Percentiles rank a stretch among this genome's conserved stretches.
phyloP scores from a whole-genome alignment of 192 early-diverging fungal species.

The Irineochytrium annulatum region DNA sequence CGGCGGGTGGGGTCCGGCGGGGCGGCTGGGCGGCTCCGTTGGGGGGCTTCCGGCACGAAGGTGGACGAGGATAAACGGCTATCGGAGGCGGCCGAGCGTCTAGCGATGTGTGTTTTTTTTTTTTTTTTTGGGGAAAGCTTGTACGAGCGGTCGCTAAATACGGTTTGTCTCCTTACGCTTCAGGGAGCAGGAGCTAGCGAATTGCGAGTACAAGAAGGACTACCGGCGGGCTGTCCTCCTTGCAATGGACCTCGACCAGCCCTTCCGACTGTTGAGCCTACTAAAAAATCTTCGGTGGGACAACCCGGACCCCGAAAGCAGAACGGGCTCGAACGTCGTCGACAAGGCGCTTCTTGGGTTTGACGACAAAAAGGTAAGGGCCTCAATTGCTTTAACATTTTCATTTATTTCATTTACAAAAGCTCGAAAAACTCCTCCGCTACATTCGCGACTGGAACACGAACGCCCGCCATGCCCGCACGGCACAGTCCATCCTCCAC shows the following conservation, averaged over 20 bases:
- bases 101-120: too few species aligned
- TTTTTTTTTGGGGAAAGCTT: too few species aligned
- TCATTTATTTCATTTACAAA: slow-evolving; percentile 24
- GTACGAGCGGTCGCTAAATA: too few species aligned
- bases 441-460: slow-evolving; percentile 97
- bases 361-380: slow-evolving; percentile 37
- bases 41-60: too few species aligned
- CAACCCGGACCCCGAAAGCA: slow-evolving; percentile 31
- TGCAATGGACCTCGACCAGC: slow-evolving; percentile 85
- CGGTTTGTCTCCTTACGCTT: neutral
- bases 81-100: too few species aligned
- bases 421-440: slow-evolving; percentile 73
- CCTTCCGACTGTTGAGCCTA: slow-evolving; percentile 74
- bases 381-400: slow-evolving; percentile 14
- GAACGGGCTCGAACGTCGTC: slow-evolving; percentile 59
- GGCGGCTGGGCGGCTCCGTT: too few species aligned
- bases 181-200: slow-evolving; percentile 87
- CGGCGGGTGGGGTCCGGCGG: too few species aligned
- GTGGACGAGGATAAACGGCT: too few species aligned
- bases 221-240: slow-evolving; percentile 88
- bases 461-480: slow-evolving; percentile 69
- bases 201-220: slow-evolving; percentile 81
- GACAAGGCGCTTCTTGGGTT: slow-evolving; percentile 68
- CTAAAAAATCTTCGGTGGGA: slow-evolving; percentile 18
- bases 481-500: slow-evolving; percentile 80